Evolutionary conservation across 2,329 filamentous ascomycete species (phyloP), one percentile per base, ranked within the genome.

Genomic region (Penicillium sp.): DNA sequence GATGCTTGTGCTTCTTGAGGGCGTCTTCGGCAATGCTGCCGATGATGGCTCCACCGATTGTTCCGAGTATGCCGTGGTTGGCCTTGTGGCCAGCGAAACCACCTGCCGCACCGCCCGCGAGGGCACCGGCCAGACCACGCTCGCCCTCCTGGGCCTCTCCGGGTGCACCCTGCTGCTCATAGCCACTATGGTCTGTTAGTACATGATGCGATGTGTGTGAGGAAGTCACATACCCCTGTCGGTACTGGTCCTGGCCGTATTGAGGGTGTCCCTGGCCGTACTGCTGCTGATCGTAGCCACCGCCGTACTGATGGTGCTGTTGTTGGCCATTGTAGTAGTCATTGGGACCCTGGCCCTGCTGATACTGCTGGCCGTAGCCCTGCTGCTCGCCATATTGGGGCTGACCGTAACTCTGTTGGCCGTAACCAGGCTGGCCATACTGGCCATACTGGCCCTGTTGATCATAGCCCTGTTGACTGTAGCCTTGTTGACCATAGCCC

Each of bases 1-100:
- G 60, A 52, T 71, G 64, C 52, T 66, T 67, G 53, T 71, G 62
- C 63, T 73, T 70, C 64, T 73, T 73, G 42, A 67, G 50, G 16
- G 68, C 68, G 45, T 75, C 73, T 54, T 76, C 69, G 5, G 70
- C 64, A 43, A 74, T 61, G 50, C 67, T 70, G 39, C 73, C 73
- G 6, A 71, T 62, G 51, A 75, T 70, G 26, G 73, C 73, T 34
- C 73, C 73, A 48, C 71, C 73, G 34, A 76, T 64, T 5, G 72
- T 68, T 48, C 73, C 73, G 41, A 76, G 66, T 57, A 76, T 61
- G 24, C 73, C 73, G 60, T 75, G 73, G 52, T 71, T 64, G 51
- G 68, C 71, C 59, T 75, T 71, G 65, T 72, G 68, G 46, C 73
- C 73, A 18, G 65, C 69, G 40, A 67, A 74, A 27, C 68, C 73